phyloP scores from a whole-genome alignment of 441 rosid species.

The Geranium incanum region DNA sequence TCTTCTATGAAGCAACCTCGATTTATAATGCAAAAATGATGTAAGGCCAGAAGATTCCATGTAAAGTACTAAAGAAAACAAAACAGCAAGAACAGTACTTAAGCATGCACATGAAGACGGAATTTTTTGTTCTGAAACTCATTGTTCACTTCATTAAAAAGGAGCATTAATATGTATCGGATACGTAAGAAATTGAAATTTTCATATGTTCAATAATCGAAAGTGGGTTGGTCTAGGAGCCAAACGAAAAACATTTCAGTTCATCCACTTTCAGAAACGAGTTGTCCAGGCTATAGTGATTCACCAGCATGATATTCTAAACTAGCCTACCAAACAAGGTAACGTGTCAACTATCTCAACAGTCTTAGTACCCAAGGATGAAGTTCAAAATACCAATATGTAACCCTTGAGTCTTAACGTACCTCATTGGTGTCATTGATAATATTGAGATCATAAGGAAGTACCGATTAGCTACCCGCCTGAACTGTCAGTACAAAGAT shows the following conservation, averaged over 20 bases:
- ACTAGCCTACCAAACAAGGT: conserved; percentile 4
- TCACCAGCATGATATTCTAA: background rate
- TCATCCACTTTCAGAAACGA: conserved; percentile 4
- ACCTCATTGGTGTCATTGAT: conserved; percentile 95
- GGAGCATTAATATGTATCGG: background rate
- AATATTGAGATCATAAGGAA: conserved; percentile 86
- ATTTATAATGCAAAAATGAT: background rate
- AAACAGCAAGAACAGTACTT: background rate
- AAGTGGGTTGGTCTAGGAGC: conserved; percentile 1
- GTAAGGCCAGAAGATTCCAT: background rate
- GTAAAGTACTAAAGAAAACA: background rate
- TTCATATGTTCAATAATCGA: background rate
- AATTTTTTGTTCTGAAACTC: background rate
- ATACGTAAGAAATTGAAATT: background rate
- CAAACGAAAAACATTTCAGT: background rate
- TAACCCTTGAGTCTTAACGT: conserved; percentile 16
- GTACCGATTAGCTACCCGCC: conserved; percentile 97
- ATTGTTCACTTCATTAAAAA: background rate
- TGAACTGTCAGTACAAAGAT: conserved; percentile 66
- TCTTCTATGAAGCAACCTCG: conserved; percentile 2
- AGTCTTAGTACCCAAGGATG: background rate
- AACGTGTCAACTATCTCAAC: background rate
- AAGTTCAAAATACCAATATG: conserved; percentile 11
- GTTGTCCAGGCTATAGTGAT: background rate
- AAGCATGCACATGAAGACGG: background rate